Base-by-base conservation (phyloP, 2,329 filamentous ascomycete species). In the Aspergillus ibericus region DNA sequence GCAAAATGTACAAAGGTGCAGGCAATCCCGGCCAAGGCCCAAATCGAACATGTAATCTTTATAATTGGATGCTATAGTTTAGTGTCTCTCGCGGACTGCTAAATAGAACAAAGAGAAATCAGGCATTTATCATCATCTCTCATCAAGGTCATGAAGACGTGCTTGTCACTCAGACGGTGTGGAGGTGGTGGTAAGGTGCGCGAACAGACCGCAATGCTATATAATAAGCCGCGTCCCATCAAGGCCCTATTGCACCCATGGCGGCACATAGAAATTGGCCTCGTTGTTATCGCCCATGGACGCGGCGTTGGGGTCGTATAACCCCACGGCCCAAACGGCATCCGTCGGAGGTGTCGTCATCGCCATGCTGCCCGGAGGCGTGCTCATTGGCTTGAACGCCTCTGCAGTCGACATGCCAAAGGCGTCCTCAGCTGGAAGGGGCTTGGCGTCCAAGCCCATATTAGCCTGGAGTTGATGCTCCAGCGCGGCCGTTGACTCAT, bases 51-150 rank as follows among this genome's bases (percentile, higher is more conserved):
- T 59, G 36, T 58, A 58, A 52, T 59, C 59, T 66, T 60, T 59
- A 63, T 71, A 68, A 72, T 72, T 70, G 59, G 63, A 68, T 66
- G 64, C 68, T 71, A 72, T 69, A 68, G 56, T 66, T 61, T 66
- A 66, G 62, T 69, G 70, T 70, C 68, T 69, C 63, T 72, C 49
- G 68, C 48, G 55, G 57, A 64, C 60, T 59, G 59, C 67, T 70
- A 73, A 74, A 73, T 71, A 53, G 61, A 70, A 70, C 63, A 70
- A 59, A 51, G 60, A 61, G 48, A 70, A 67, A 70, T 64, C 63
- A 72, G 67, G 71, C 69, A 74, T 73, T 72, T 72, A 74, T 75
- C 74, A 75, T 77, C 74, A 77, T 77, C 74, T 75, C 74, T 77
- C 74, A 75, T 77, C 74, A 77, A 67, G 70, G 74, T 75, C 73